phyloP scores from a whole-genome alignment of 345 rosid species.

The Eucalyptus sp. region DNA sequence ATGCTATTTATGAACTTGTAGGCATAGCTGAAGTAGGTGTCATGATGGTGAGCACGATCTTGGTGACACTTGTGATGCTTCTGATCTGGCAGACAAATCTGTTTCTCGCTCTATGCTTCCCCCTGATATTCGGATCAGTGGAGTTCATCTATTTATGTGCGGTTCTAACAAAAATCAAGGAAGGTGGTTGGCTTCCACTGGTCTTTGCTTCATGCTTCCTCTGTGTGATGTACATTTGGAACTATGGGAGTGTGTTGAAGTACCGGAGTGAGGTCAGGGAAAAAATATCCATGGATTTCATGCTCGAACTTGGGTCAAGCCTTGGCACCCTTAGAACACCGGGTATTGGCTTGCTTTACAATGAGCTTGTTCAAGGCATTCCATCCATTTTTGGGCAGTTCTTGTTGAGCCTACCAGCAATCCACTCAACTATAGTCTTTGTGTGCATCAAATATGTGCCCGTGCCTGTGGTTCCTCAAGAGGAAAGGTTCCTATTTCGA shows the following conservation, averaged over 20 bases:
- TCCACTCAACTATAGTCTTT: conserved; percentile 79
- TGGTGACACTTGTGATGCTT: conserved; percentile 93
- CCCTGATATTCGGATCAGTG: conserved; percentile 64
- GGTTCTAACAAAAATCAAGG: conserved; percentile 56
- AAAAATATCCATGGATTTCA: conserved; percentile 75
- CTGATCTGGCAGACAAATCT: conserved; percentile 92
- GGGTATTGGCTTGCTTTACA: conserved; percentile 78
- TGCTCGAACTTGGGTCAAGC: conserved; percentile 79
- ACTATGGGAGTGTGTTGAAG: conserved; percentile 89
- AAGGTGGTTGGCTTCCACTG: conserved; percentile 96
- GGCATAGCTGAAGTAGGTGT: conserved; percentile 99
- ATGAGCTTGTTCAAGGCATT: conserved; percentile 84
- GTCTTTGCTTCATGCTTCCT: conserved; percentile 71
- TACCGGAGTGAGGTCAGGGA: conserved; percentile 88
- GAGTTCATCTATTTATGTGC: conserved; percentile 79
- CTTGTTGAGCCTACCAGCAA: conserved; percentile 76
- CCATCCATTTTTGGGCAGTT: conserved; percentile 89
- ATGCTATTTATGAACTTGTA: conserved; percentile 5
- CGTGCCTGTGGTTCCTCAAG: conserved; percentile 83
- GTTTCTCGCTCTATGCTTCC: conserved; percentile 68
- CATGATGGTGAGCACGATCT: conserved; percentile 76
- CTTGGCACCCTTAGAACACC: conserved; percentile 84
- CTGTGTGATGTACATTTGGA: conserved; percentile 83
- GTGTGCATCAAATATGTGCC: conserved; percentile 96
- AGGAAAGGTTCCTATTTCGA: conserved; percentile 82